Base-by-base conservation (phyloP, 225 moss, liverwort and hornwort genomes). In the Marchantia polymorpha region DNA sequence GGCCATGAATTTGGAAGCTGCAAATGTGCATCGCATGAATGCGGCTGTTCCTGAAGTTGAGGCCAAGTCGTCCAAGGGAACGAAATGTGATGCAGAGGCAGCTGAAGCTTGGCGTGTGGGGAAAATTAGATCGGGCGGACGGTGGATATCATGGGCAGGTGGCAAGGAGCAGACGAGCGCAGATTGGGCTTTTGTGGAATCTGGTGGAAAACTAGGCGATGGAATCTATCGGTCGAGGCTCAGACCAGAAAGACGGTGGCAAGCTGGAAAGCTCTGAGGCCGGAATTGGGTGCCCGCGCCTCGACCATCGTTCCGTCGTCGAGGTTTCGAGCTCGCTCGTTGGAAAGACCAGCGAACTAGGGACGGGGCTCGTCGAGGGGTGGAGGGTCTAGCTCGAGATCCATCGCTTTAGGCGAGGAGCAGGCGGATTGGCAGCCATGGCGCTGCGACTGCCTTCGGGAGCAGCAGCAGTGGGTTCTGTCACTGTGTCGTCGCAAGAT, bases 371-470 rank as follows among this genome's bases (percentile, higher is more conserved):
- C n/a, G n/a, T n/a, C n/a, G n/a, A n/a, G n/a, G n/a, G n/a, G n/a
- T 55, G 55, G 10, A 55, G 55, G 55, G 14, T 72, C 23, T 16
- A 0, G 16, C 23, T 72, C 26, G 7, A 10, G 23, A 26, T 25
- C 55, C 0, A 22, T 64, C 27, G 20, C 4, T 22, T 53, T 8
- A 29, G 52, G 27, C 8, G 0, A 12, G 16, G 27, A 73, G 83
- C 64, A 64, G 72, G 80, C 77, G 78, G 81, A 15, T 76, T 76
- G 72, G 82, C 72, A 77, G 80, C 71, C 77, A 85, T 85, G 85
- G 85, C 85, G 64, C 80, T 85, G 80, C 82, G 23, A 26, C 50
- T 80, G 73, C 80, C 75, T 29, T 73, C 78, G 29, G 78, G 71
- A 20, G 61, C 73, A 29, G 58, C 61, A 19, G 30, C 51, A 22